phyloP scores from a whole-genome alignment of 1,139 yeast genomes.

The Sugiyamaella neomexicana region DNA sequence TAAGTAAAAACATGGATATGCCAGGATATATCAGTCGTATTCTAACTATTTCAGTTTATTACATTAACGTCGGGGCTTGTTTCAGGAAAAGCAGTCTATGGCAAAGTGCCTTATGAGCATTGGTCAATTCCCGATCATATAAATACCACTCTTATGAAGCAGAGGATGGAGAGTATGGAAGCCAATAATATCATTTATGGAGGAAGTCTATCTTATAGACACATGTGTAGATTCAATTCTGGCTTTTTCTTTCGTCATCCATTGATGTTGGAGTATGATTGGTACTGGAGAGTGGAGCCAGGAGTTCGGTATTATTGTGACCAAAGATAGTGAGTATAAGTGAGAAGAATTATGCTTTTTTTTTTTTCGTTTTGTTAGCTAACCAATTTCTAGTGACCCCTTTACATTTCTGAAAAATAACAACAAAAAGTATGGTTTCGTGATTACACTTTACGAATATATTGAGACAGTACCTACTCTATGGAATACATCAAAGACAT shows the following conservation, averaged over 20 bases:
- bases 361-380: too few species aligned
- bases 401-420: slow-evolving; percentile 72
- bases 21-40: background rate
- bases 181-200: slow-evolving; percentile 73
- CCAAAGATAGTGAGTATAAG: slow-evolving; percentile 28
- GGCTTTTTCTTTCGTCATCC: slow-evolving; percentile 80
- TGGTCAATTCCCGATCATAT: slow-evolving; percentile 69
- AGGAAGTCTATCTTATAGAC: slow-evolving; percentile 70
- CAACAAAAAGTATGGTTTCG: slow-evolving; percentile 82
- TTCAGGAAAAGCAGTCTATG: slow-evolving; percentile 75
- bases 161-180: slow-evolving; percentile 55
- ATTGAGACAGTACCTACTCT: slow-evolving; percentile 81
- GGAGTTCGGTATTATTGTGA: slow-evolving; percentile 85
- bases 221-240: slow-evolving; percentile 80
- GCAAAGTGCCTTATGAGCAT: slow-evolving; percentile 65
- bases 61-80: slow-evolving; percentile 59
- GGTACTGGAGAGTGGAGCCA: slow-evolving; percentile 95
- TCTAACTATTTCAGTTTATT: background rate
- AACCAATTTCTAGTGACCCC: slow-evolving; percentile 54
- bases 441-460: slow-evolving; percentile 73
- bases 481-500: slow-evolving; percentile 70
- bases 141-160: slow-evolving; percentile 45
- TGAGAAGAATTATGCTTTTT: too few species aligned
- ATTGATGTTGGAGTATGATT: slow-evolving; percentile 63
- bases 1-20: background rate